A percentile compares a stretch with the other conserved stretches of the same genome.
Evolutionary conservation across 1,139 yeast species (phyloP).

Genomic region (Saccharomyces hybrid): DNA sequence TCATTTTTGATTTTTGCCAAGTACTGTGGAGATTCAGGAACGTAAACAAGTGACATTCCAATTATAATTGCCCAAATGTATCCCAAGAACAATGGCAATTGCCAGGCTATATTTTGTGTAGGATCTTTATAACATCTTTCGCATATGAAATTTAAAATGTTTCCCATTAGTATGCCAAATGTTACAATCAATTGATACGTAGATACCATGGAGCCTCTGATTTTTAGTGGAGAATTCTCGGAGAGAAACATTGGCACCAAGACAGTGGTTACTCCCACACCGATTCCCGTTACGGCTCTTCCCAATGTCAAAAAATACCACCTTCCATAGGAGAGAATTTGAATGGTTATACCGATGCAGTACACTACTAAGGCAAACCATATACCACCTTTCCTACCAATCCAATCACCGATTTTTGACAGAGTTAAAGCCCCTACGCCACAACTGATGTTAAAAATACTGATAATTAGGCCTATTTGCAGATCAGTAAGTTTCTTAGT

Average conservation of each 20-base stretch:
- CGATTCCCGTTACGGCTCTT: slow-evolving; percentile 46
- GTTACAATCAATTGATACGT: slow-evolving; percentile 51
- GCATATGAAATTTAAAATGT: slow-evolving; percentile 44
- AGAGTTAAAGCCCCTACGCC: slow-evolving; percentile 63
- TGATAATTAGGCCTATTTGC: slow-evolving; percentile 49
- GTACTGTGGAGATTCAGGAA: slow-evolving; percentile 51
- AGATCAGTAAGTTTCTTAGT: slow-evolving; percentile 36
- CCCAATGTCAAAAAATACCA: slow-evolving; percentile 52
- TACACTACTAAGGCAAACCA: slow-evolving; percentile 41
- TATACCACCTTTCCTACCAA: slow-evolving; percentile 48
- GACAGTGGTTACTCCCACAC: slow-evolving; percentile 48
- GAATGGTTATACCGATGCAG: slow-evolving; percentile 42
- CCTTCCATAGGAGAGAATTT: slow-evolving; percentile 32
- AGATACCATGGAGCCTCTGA: slow-evolving; percentile 51
- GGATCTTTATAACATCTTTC: slow-evolving; percentile 22
- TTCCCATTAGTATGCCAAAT: slow-evolving; percentile 49
- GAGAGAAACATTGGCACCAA: slow-evolving; percentile 48
- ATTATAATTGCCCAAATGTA: slow-evolving; percentile 42
- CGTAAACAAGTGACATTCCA: slow-evolving; percentile 37
- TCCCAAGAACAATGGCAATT: slow-evolving; percentile 43
- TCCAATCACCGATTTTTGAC: slow-evolving; percentile 43
- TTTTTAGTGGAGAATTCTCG: slow-evolving; percentile 45
- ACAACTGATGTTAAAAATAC: slow-evolving; percentile 65
- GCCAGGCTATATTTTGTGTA: slow-evolving; percentile 36
- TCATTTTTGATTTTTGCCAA: slow-evolving; percentile 31